Evolutionary conservation across 805 yeast genomes (phyloP).

Genomic region (Pichia deserticola): DNA sequence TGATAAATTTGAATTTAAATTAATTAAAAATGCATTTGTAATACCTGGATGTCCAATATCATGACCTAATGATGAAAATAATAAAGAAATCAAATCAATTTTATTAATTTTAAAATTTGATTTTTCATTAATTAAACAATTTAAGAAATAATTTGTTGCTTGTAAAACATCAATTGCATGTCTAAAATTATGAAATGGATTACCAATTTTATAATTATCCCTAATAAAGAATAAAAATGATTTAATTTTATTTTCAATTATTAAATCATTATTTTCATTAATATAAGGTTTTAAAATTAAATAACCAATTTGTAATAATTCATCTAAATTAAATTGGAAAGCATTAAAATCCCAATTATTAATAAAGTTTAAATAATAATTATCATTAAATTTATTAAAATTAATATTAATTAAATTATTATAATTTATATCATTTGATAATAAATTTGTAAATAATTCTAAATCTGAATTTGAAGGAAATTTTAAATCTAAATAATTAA

Average conservation of each 20-base stretch:
- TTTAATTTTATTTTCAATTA: not conserved
- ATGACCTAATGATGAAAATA: conserved; percentile 86
- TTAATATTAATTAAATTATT: conserved; percentile 15
- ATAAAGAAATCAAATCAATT: conserved; percentile 47
- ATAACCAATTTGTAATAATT: conserved; percentile 53
- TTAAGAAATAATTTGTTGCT: conserved; percentile 65
- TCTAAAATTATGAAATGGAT: conserved; percentile 90
- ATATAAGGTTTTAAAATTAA: conserved; percentile 35
- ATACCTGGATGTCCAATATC: conserved; percentile 96
- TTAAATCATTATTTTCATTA: conserved; percentile 10
- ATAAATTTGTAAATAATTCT: conserved; percentile 12
- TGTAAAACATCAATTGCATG: conserved; percentile 96
- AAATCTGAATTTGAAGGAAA: conserved; percentile 1
- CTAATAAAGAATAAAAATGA: conserved; percentile 57
- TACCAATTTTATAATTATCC: conserved; percentile 73
- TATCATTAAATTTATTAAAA: conserved; percentile 11
- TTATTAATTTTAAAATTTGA: conserved; percentile 9
- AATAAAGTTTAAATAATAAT: conserved; percentile 27
- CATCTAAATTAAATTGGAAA: conserved; percentile 56
- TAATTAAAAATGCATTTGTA: conserved; percentile 65
- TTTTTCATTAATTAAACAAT: conserved; percentile 6
- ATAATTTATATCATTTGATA: conserved; percentile 27
- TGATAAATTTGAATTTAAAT: conserved; percentile 57
- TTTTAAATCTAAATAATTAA: conserved; percentile 18
- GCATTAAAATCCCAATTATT: conserved; percentile 69